A percentile compares a stretch with the other conserved stretches of the same genome.
These are phyloP conservation scores for Vanrija humicola DNA, from an alignment of 1,284 basidiomycete genomes.

Conservation along the genomic window DNA sequence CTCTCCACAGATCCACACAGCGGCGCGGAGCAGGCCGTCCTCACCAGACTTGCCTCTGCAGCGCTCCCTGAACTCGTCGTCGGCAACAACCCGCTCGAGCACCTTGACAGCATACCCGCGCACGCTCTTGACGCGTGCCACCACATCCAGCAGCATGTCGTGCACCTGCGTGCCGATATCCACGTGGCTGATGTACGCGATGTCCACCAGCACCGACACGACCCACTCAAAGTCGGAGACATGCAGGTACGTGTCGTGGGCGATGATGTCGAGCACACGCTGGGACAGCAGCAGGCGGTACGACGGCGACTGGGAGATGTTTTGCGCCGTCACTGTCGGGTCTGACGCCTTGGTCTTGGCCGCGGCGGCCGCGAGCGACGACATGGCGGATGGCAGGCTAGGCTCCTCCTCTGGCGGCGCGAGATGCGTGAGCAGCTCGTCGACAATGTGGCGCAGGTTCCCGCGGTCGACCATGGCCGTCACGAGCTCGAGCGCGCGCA, in stretches of 20 bases:
- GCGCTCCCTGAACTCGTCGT: constrained; percentile 62
- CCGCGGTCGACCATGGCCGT: constrained; percentile 82
- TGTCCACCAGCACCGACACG: constrained; percentile 83
- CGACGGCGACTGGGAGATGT: constrained; percentile 57
- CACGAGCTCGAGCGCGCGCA: constrained; percentile 89
- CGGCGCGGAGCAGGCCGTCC: constrained; percentile 80
- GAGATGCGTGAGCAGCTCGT: constrained; percentile 80
- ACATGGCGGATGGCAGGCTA: constrained; percentile 32
- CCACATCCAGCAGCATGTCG: constrained; percentile 81
- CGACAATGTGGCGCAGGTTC: constrained; percentile 83
- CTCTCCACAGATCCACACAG: constrained; percentile 93
- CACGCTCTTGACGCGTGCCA: constrained; percentile 71
- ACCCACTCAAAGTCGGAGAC: constrained; percentile 96
- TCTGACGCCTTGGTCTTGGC: constrained; percentile 14
- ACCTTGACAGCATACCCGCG: constrained; percentile 74
- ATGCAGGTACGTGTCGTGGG: constrained; percentile 76
- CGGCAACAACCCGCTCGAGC: constrained; percentile 72
- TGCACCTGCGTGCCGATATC: constrained; percentile 70
- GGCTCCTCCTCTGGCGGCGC: constrained; percentile 57
- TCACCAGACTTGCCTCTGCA: constrained; percentile 58
- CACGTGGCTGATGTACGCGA: constrained; percentile 77
- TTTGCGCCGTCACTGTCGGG: constrained; percentile 31
- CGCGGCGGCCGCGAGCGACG: constrained; percentile 30
- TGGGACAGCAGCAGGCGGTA: constrained; percentile 79
- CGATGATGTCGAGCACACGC: constrained; percentile 75